Conservation (phyloP, 495 filamentous ascomycete genomes). For the Trichoderma erinaceum region DNA sequence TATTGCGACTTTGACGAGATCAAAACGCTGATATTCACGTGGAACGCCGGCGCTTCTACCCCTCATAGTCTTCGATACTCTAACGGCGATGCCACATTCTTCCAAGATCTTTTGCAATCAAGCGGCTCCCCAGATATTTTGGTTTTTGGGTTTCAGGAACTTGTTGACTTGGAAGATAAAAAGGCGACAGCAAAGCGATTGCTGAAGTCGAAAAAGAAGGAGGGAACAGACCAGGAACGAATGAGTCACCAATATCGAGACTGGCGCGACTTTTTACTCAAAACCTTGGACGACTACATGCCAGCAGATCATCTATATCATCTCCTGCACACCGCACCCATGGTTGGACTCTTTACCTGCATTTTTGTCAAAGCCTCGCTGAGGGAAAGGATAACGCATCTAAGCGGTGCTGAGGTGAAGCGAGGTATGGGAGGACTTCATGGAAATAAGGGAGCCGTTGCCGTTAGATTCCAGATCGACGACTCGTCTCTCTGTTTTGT, state of each 20-base stretch:
- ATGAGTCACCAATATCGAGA: constrained; percentile 97
- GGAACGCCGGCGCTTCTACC: constrained; percentile 93
- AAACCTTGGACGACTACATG: constrained; percentile 76
- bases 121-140: constrained; percentile 80
- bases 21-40: constrained; percentile 73
- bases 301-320: constrained; percentile 72
- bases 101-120: constrained; percentile 63
- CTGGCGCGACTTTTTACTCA: constrained; percentile 83
- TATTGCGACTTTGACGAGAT: constrained; percentile 83
- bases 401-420: constrained; percentile 80
- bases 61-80: constrained; percentile 70
- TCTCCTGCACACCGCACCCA: constrained; percentile 77
- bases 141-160: constrained; percentile 95
- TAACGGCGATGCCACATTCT: constrained; percentile 62
- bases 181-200: constrained; percentile 88
- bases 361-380: constrained; percentile 83
- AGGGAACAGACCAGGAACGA: constrained; percentile 79
- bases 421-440: constrained; percentile 89
- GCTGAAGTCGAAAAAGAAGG: constrained; percentile 80
- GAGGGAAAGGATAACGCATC: constrained; percentile 64
- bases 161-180: constrained; percentile 95
- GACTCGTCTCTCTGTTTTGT: constrained; percentile 92
- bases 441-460: constrained; percentile 94
- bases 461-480: constrained; percentile 84
- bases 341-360: constrained; percentile 93